Percentiles rank a stretch among this genome's conserved stretches.
phyloP scores from a whole-genome alignment of 768 basidiomycete genomes.

The Lyophyllum atratum region DNA sequence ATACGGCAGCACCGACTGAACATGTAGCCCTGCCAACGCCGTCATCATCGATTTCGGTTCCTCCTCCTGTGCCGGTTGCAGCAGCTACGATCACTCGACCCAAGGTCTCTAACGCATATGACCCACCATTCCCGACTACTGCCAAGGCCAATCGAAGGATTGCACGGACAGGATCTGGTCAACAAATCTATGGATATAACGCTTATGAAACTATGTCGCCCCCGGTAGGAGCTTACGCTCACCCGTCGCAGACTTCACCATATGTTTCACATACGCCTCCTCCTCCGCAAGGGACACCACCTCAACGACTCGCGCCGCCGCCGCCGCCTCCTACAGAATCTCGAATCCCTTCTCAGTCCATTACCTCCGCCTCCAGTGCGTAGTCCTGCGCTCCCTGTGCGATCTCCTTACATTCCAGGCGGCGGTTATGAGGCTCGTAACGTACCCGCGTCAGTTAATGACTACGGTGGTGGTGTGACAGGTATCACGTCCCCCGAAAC shows the following conservation, averaged over 20 bases:
- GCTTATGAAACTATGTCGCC: slow-evolving; percentile 23
- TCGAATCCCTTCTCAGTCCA: slow-evolving; percentile 8
- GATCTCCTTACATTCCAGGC: background rate
- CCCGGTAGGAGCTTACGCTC: slow-evolving; percentile 10
- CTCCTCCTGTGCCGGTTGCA: slow-evolving; percentile 38
- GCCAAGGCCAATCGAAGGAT: slow-evolving; percentile 36
- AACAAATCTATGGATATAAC: slow-evolving; percentile 22
- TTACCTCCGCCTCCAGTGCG: background rate
- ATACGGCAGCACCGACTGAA: slow-evolving; percentile 6
- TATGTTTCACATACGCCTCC: slow-evolving; percentile 13
- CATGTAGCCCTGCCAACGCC: slow-evolving; percentile 3
- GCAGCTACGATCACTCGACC: slow-evolving; percentile 57
- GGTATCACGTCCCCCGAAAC: background rate
- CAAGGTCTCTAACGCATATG: slow-evolving; percentile 71
- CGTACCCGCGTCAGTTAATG: background rate
- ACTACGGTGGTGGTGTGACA: background rate
- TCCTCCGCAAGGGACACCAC: slow-evolving; percentile 1
- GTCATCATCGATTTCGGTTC: slow-evolving; percentile 1
- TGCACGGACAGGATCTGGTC: slow-evolving; percentile 19
- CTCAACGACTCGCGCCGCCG: slow-evolving; percentile 8
- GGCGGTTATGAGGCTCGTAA: background rate
- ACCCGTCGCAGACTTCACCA: slow-evolving; percentile 11
- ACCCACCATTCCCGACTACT: slow-evolving; percentile 67
- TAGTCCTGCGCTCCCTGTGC: slow-evolving; percentile 2
- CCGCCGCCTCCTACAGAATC: slow-evolving; percentile 8